These are phyloP conservation scores for Kuraishia molischiana DNA, from an alignment of 805 yeast species.

Conservation along the genomic window DNA sequence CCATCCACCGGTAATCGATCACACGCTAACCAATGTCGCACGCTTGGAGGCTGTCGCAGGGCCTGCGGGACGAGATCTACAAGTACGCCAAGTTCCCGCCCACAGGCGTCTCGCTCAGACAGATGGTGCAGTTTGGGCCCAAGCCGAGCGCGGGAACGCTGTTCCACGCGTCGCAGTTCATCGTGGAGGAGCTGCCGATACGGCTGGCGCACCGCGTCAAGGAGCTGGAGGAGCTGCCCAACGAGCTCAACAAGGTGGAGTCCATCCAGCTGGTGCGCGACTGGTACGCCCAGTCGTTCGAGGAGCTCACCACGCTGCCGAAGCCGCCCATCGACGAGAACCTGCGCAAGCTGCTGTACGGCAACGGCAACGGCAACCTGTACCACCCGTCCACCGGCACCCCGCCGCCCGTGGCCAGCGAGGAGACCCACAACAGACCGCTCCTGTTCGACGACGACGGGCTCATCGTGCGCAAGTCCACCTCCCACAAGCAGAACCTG, in stretches of 20 bases:
- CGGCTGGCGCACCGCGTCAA: conserved; percentile 79
- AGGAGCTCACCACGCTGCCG: conserved; percentile 61
- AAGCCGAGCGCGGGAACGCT: conserved; percentile 69
- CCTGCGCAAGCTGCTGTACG: conserved; percentile 25
- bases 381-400: conserved; percentile 3
- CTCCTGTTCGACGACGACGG: conserved; percentile 39
- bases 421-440: not conserved
- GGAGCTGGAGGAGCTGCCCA: conserved; percentile 73
- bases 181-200: conserved; percentile 80
- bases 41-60: conserved; percentile 36
- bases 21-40: no score
- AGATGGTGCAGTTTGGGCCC: conserved; percentile 88
- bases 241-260: conserved; percentile 63
- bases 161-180: conserved; percentile 76
- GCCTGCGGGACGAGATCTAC: conserved; percentile 44
- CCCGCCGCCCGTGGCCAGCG: not conserved
- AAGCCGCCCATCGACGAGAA: conserved; percentile 42
- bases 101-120: conserved; percentile 75
- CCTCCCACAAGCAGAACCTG: not conserved
- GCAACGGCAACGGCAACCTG: conserved; percentile 6
- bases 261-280: conserved; percentile 67
- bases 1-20: no score
- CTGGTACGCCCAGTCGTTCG: conserved; percentile 90
- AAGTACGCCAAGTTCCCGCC: conserved; percentile 68
- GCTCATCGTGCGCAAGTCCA: conserved; percentile 8